Evolutionary conservation across 1,284 basidiomycete species (phyloP), one percentile per base, ranked within the genome.

Genomic region (Cerioporus squamosus): DNA sequence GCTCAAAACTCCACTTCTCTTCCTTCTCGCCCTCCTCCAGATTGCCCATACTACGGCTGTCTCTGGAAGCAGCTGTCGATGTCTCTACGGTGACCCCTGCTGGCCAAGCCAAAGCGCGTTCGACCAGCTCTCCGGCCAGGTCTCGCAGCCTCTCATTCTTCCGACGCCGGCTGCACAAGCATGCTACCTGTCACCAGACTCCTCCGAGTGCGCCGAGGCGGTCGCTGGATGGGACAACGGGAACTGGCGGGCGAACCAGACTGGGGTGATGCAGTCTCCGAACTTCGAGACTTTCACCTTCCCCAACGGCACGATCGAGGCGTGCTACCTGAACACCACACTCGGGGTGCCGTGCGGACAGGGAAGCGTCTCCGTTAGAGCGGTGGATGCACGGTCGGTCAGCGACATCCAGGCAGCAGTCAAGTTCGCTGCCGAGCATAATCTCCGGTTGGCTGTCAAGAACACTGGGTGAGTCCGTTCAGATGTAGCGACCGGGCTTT

Each of bases 391-490:
- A 0, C 69, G 73, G 7, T 67, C 63, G 0, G 67, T 69, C 3
- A 49, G 31, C 15, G 79, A 79, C 57, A 63, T 83, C 3, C 74
- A 78, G 59, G 74, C 70, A 24, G 77, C 77, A 1, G 71, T 81
- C 10, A 68, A 68, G 23, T 81, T 81, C 60, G 77, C 77, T 0
- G 69, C 59, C 1, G 51, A 68, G 24, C 67, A 79, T 51, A 75
- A 77, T 57, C 63, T 83, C 10, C 74, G 75, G 4, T 58, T 82
- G 0, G 78, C 75, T 0, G 68, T 82, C n/a, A 83, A 82, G 68
- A 81, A 80, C 55, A 82, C 80, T 0, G 81, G 81, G 73, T 76
- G 55, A 33, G 72, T 55, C 40, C 40, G 1, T 56, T 59, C 43
- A 52, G 60, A 23, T 46, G 57, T 59, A 24, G 26, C 23, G 26